Conservation (phyloP, 2,329 filamentous ascomycete genomes). For the Chaetomiaceae sp. region DNA sequence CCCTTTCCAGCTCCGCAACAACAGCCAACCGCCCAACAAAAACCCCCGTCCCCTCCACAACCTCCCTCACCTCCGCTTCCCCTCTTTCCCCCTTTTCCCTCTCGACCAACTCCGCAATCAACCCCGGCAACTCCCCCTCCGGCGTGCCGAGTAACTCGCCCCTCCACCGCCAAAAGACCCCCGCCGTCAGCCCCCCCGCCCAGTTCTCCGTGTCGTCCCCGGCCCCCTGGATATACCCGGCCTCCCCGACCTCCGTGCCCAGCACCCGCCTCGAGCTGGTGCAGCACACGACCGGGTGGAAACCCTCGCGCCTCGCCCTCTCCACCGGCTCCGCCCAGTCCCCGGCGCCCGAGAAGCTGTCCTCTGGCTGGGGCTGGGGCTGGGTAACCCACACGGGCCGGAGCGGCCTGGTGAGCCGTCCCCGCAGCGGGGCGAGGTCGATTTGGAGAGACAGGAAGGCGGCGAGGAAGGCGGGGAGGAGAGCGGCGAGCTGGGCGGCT, state of each 20-base stretch:
- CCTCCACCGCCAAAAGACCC: slow-evolving; percentile 72
- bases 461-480: slow-evolving; percentile 52
- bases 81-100: slow-evolving; percentile 22
- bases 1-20: slow-evolving; percentile 15
- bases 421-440: slow-evolving; percentile 50
- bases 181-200: slow-evolving; percentile 74
- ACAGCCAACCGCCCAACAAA: slow-evolving; percentile 35
- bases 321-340: slow-evolving; percentile 52
- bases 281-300: slow-evolving; percentile 72
- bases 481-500: slow-evolving; percentile 68
- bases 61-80: slow-evolving; percentile 8
- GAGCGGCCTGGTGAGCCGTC: slow-evolving; percentile 63
- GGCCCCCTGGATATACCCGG: slow-evolving; percentile 86
- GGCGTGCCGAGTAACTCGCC: slow-evolving; percentile 55
- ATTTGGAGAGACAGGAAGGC: slow-evolving; percentile 55
- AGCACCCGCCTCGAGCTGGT: slow-evolving; percentile 72
- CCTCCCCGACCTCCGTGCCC: slow-evolving; percentile 56
- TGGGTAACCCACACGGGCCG: slow-evolving; percentile 77
- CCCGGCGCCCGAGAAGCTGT: slow-evolving; percentile 2
- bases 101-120: slow-evolving; percentile 46
- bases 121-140: slow-evolving; percentile 58
- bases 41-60: slow-evolving; percentile 27
- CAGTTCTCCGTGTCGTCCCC: slow-evolving; percentile 94
- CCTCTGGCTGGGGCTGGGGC: too few species aligned
- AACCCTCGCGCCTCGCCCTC: too few species aligned